phyloP scores from a whole-genome alignment of 345 rosid species.

The Ricinus communis region DNA sequence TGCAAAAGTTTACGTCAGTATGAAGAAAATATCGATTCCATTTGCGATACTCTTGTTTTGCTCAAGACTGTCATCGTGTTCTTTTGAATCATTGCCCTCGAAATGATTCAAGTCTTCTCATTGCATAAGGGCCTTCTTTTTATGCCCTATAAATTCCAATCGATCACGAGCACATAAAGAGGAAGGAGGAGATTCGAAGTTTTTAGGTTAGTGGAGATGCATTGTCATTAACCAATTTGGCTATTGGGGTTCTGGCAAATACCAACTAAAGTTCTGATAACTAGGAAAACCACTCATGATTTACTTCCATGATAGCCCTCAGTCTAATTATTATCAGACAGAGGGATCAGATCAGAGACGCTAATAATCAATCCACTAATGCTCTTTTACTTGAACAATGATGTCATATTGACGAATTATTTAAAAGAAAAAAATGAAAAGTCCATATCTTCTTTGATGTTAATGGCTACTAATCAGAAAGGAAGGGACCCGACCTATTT shows the following conservation, averaged over 20 bases:
- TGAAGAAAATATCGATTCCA: no score
- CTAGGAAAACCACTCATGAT: conserved; percentile 12
- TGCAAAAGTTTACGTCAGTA: no score
- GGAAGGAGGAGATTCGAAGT: neutral
- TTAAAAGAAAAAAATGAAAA: neutral
- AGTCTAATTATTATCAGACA: neutral
- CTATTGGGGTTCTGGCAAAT: conserved; percentile 9
- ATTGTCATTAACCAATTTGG: conserved; percentile 13
- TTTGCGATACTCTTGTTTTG: no score
- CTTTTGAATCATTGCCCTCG: no score
- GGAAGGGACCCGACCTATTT: neutral
- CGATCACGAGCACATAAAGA: neutral
- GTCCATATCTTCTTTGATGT: neutral
- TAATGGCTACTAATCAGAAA: no score
- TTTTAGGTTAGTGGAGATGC: conserved; percentile 4
- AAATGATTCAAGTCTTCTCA: no score
- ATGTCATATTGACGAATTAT: neutral
- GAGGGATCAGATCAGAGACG: neutral
- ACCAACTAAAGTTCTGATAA: conserved; percentile 12
- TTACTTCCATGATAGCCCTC: neutral
- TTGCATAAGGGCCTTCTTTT: no score
- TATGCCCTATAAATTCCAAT: no score
- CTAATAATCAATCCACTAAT: conserved; percentile 4
- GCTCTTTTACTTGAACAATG: neutral
- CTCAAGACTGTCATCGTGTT: no score